These are phyloP conservation scores for Verticillium zaregamsianum DNA, from an alignment of 2,329 filamentous ascomycete species.

Conservation along the genomic window DNA sequence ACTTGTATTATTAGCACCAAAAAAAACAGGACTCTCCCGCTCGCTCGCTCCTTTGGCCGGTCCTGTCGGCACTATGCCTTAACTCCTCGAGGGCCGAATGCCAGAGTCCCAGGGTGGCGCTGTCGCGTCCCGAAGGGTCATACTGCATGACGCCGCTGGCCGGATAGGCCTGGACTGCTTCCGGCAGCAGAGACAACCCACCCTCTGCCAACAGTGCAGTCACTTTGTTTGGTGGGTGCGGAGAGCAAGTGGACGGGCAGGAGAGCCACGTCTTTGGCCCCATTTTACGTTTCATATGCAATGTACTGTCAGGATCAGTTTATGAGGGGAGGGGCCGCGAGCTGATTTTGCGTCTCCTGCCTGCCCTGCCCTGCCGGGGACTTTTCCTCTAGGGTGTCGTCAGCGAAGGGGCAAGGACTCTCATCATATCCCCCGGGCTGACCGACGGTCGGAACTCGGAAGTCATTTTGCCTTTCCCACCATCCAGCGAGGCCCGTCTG, in stretches of 20 bases:
- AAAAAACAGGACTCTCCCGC: neutral
- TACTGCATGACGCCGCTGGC: neutral
- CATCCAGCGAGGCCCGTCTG: neutral
- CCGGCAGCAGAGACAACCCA: neutral
- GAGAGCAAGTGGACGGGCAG: neutral
- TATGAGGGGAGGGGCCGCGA: neutral
- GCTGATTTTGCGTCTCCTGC: neutral
- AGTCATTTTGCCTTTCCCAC: neutral
- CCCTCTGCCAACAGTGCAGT: neutral
- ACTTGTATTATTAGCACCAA: neutral
- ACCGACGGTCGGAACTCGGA: neutral
- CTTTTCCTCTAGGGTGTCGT: neutral
- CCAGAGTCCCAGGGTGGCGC: neutral
- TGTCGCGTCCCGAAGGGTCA: neutral
- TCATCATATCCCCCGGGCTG: neutral
- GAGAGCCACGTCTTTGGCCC: neutral
- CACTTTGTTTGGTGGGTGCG: neutral
- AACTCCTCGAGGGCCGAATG: neutral
- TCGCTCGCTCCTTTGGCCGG: neutral
- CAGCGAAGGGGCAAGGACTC: neutral
- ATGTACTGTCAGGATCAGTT: neutral
- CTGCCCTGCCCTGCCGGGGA: neutral
- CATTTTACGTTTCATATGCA: neutral
- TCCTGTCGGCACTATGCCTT: neutral
- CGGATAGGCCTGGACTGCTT: neutral